Conservation (phyloP, 2,329 filamentous ascomycete genomes). For the Arthrobotrys pseudoclavata region DNA sequence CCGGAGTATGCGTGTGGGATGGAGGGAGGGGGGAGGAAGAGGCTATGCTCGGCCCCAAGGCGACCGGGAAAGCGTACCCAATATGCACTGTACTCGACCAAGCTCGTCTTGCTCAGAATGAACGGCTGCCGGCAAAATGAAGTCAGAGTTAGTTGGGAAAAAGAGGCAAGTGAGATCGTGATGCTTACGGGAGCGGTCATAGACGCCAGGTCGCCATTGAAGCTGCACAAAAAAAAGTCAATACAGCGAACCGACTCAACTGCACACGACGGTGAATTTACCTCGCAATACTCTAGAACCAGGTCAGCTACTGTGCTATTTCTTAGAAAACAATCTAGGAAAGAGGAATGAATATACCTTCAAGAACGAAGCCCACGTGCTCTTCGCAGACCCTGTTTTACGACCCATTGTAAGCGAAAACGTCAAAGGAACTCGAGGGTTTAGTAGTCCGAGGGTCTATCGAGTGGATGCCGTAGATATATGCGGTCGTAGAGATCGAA, state of each 20-base stretch:
- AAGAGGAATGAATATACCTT: slow-evolving; percentile 60
- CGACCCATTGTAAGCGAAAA: slow-evolving; percentile 60
- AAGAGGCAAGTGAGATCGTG: slow-evolving; percentile 37
- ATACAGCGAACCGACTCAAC: background rate
- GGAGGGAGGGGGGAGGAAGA: background rate
- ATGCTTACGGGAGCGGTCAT: slow-evolving; percentile 75
- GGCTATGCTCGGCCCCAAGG: slow-evolving; percentile 56
- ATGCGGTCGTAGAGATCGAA: background rate
- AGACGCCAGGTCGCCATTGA: slow-evolving; percentile 84
- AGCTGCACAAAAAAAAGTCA: slow-evolving; percentile 73
- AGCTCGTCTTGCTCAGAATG: slow-evolving; percentile 81
- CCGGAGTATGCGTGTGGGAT: slow-evolving; percentile 6
- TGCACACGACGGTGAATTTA: slow-evolving; percentile 37
- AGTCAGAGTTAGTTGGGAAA: slow-evolving; percentile 62
- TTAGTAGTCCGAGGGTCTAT: background rate
- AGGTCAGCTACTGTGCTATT: background rate
- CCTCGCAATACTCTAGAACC: slow-evolving; percentile 54
- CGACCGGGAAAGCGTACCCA: slow-evolving; percentile 69
- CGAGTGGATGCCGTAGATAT: background rate
- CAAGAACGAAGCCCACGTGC: slow-evolving; percentile 62
- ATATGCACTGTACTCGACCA: slow-evolving; percentile 85
- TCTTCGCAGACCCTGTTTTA: slow-evolving; percentile 61
- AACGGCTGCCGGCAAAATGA: slow-evolving; percentile 77
- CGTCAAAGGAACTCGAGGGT: slow-evolving; percentile 20
- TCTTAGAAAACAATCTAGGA: background rate